These are phyloP conservation scores for Irpex rosettiformis DNA, from an alignment of 1,284 basidiomycete genomes.

Conservation along the genomic window DNA sequence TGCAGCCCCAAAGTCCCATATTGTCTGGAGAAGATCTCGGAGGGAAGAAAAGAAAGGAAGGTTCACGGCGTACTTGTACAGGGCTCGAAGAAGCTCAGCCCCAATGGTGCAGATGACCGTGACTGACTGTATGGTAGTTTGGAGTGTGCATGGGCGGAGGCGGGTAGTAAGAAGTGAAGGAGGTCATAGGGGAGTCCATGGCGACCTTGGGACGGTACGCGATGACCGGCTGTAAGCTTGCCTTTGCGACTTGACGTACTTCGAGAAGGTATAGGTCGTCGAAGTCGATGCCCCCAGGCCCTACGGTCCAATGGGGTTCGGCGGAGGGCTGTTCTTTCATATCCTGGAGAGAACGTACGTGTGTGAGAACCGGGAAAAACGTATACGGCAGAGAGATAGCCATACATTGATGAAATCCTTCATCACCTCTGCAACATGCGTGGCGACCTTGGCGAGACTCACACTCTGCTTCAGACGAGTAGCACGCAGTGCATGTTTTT, in stretches of 20 bases:
- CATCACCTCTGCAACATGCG: constrained; percentile 15
- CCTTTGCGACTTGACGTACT: constrained; percentile 14
- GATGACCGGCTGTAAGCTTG: constrained; percentile 14
- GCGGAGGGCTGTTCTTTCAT: constrained; percentile 2
- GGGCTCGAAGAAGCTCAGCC: not conserved
- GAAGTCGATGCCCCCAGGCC: constrained; percentile 7
- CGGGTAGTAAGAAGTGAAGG: not conserved
- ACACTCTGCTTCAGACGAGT: constrained; percentile 14
- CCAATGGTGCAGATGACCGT: not conserved
- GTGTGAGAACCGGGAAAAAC: not conserved
- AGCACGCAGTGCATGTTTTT: constrained; percentile 15
- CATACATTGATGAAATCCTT: constrained; percentile 15
- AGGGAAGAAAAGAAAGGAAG: not conserved
- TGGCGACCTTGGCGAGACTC: constrained; percentile 13
- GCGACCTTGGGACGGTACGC: constrained; percentile 10
- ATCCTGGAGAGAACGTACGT: constrained; percentile 3
- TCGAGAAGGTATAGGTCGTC: constrained; percentile 14
- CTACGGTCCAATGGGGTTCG: constrained; percentile 15
- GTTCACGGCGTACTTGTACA: not conserved
- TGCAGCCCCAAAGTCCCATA: not conserved
- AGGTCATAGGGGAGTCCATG: not conserved
- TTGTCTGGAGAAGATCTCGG: not conserved
- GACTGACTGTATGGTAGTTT: too few species aligned
- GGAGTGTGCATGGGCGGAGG: not conserved
- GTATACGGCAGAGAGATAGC: not conserved